Evolutionary conservation across 2,329 filamentous ascomycete species (phyloP).

Genomic region (Akanthomyces uredinophilus): DNA sequence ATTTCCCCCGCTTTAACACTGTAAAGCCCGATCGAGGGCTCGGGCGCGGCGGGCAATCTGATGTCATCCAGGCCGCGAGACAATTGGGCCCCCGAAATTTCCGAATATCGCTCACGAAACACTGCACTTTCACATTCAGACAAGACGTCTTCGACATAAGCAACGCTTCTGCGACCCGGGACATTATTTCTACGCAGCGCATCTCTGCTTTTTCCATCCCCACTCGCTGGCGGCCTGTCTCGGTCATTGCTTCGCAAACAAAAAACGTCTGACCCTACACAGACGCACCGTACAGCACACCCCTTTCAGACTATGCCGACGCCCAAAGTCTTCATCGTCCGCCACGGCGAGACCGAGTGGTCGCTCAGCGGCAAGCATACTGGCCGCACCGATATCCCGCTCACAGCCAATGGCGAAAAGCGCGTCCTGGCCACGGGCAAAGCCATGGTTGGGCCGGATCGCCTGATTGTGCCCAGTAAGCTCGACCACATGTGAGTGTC

Average conservation of each 20-base stretch:
- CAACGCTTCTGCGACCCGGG: too few relatives aligned
- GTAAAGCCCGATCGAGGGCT: background rate
- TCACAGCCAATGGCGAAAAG: slow-evolving; percentile 77
- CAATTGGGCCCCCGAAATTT: background rate
- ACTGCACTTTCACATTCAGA: too few relatives aligned
- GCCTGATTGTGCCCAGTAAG: slow-evolving; percentile 77
- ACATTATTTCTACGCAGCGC: background rate
- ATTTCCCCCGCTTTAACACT: too few relatives aligned
- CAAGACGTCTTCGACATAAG: too few relatives aligned
- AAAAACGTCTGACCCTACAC: background rate
- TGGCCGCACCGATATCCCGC: slow-evolving; percentile 75
- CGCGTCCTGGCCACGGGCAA: slow-evolving; percentile 70
- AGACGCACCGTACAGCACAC: background rate
- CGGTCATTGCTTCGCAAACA: background rate
- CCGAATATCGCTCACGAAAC: background rate
- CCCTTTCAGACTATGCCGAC: slow-evolving; percentile 34
- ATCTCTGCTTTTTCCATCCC: too few relatives aligned
- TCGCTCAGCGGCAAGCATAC: slow-evolving; percentile 83
- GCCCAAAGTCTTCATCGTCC: slow-evolving; percentile 74
- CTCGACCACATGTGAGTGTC: slow-evolving; percentile 70
- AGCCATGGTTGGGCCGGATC: slow-evolving; percentile 77
- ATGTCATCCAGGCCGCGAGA: background rate
- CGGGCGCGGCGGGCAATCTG: background rate
- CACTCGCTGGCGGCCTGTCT: too few relatives aligned
- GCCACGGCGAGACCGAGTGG: slow-evolving; percentile 96